Base-by-base conservation (phyloP, 345 rosid species). In the Salix viminalis region DNA sequence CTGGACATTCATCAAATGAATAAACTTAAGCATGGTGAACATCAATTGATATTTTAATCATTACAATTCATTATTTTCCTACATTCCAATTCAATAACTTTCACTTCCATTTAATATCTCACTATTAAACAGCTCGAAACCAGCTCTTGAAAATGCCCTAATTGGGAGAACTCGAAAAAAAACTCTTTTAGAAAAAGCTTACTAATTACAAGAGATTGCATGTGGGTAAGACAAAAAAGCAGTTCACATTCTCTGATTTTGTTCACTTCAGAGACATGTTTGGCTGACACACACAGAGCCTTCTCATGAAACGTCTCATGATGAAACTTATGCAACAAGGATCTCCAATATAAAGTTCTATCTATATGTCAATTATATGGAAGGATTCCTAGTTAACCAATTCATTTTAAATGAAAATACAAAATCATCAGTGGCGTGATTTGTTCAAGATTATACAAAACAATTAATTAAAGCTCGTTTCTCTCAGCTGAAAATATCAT, bases 1-100 rank as follows among this genome's bases (percentile, higher is more conserved):
- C 99, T 94, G 91, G 74, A 82, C 67, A 80, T 23, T 36, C 32
- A 79, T 70, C 21, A 44, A 15, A 67, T 66, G 58, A 64, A 77
- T 69, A 60, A 56, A 74, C 67, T 71, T 79, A 68, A 48, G 76
- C 71, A 68, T 9, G 14, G 7, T 36, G 60, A 46, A 64, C 50
- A 11, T 30, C 62, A 24, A 24, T 69, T 36, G 5, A 64, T 66
- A 54, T 26, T 32, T 32, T 52, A 69, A 37, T 15, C 4, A 66
- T 52, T 42, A 23, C 19, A 50, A 18, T 50, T 50, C 58, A 50
- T 18, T 7, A 50, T n/a, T 1, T 50, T 50, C n/a, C 21, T 50
- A 18, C 56, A 61, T 23, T 62, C 66, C 66, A 39, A 52, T 28
- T 65, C 32, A 61, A 26, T 26, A 37, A 23, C 56, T 77, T 77